Evolutionary conservation across 2,329 filamentous ascomycete genomes (phyloP).

Genomic region (Hypoxylon sp.): DNA sequence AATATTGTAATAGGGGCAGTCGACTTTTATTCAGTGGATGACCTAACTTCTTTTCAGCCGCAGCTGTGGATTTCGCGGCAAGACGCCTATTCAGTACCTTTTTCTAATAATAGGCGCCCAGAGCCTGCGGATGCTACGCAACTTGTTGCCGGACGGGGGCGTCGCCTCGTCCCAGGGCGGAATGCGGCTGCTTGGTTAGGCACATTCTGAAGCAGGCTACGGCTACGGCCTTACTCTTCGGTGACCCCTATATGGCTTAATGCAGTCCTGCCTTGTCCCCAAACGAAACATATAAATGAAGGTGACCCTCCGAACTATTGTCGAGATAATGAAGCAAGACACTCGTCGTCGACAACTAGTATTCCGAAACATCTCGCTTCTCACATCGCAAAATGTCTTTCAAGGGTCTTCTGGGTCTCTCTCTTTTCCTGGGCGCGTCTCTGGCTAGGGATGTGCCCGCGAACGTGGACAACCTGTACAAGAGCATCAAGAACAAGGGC

Average conservation of each 20-base stretch:
- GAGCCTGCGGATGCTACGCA: background rate
- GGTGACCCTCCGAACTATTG: background rate
- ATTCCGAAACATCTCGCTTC: background rate
- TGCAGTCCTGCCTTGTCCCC: too few species aligned
- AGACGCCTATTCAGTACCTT: conserved; percentile 13
- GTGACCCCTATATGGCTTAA: conserved; percentile 1
- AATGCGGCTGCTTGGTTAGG: conserved; percentile 8
- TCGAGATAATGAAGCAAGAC: background rate
- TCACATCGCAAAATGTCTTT: conserved; percentile 29
- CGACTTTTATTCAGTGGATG: background rate
- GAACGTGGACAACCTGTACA: conserved; percentile 53
- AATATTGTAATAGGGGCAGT: background rate
- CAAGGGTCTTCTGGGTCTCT: conserved; percentile 30
- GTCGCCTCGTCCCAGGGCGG: conserved; percentile 6
- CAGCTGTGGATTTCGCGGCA: conserved; percentile 22
- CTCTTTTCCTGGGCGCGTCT: conserved; percentile 28
- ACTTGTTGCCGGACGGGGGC: background rate
- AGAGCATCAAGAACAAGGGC: conserved; percentile 49
- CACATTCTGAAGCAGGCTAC: conserved; percentile 23
- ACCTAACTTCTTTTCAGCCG: conserved; percentile 9
- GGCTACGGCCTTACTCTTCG: background rate
- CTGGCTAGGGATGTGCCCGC: conserved; percentile 46
- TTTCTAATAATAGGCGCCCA: conserved; percentile 25
- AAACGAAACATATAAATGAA: conserved; percentile 24
- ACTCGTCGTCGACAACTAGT: background rate